These are phyloP conservation scores for Russula griseocarnosa DNA, from an alignment of 768 basidiomycete genomes.

Conservation along the genomic window DNA sequence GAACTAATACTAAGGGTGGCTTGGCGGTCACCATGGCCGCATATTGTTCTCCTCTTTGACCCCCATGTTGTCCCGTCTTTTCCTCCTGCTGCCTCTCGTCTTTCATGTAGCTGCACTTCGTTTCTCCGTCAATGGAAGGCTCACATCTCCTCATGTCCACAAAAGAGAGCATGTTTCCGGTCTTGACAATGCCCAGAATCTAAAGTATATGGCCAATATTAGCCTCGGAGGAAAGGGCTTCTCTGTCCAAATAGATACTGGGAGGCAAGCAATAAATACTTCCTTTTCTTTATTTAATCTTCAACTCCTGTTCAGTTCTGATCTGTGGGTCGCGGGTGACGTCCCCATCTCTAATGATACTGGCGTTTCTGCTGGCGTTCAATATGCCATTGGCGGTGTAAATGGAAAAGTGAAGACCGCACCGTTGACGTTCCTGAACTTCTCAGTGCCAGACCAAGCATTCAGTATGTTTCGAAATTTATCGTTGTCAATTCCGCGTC, in stretches of 20 bases:
- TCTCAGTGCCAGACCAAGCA: slow-evolving; percentile 44
- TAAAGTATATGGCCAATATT: slow-evolving; percentile 40
- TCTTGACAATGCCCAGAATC: slow-evolving; percentile 34
- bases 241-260: slow-evolving; percentile 44
- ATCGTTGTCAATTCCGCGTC: not conserved
- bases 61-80: not conserved
- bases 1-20: no score
- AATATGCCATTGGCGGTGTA: slow-evolving; percentile 54
- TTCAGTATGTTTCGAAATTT: slow-evolving; percentile 38
- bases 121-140: slow-evolving; percentile 11
- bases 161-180: slow-evolving; percentile 32
- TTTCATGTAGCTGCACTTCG: slow-evolving; percentile 12
- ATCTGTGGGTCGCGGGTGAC: slow-evolving; percentile 54
- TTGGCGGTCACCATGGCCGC: not conserved
- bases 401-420: slow-evolving; percentile 46
- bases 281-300: not conserved
- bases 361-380: slow-evolving; percentile 39
- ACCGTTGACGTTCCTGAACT: slow-evolving; percentile 43
- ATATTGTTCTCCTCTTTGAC: not conserved
- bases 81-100: not conserved
- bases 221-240: slow-evolving; percentile 38
- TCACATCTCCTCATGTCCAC: slow-evolving; percentile 13
- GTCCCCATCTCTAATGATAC: slow-evolving; percentile 42
- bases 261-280: slow-evolving; percentile 36
- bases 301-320: slow-evolving; percentile 46